A percentile compares a stretch with the other conserved stretches of the same genome.
phyloP scores from a whole-genome alignment of 768 basidiomycete genomes.

The Rhodotorula paludigena region DNA sequence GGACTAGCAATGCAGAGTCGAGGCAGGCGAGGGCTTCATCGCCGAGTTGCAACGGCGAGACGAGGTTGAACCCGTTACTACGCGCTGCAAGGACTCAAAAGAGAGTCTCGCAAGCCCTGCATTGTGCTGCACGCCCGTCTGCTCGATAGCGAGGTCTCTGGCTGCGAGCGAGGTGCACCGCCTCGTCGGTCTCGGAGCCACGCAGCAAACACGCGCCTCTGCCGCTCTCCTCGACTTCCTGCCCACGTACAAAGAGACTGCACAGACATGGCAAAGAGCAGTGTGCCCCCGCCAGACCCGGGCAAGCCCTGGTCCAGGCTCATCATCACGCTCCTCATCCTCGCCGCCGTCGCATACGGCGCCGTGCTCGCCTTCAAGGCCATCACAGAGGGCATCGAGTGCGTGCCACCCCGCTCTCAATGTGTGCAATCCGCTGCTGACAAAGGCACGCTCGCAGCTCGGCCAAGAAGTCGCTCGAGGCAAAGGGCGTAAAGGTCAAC shows the following conservation, averaged over 20 bases:
- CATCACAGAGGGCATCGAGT: conserved; percentile 8
- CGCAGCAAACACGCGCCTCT: too few relatives aligned
- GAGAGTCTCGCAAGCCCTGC: too few relatives aligned
- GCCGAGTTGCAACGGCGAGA: too few relatives aligned
- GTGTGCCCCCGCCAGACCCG: background rate
- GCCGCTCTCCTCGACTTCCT: background rate
- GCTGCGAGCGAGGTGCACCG: too few relatives aligned
- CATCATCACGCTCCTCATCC: conserved; percentile 11
- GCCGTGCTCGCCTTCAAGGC: background rate
- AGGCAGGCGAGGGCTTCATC: background rate
- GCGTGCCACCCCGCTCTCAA: background rate
- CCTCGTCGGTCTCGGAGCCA: background rate
- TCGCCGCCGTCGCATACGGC: background rate
- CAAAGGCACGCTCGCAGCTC: background rate
- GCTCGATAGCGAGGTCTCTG: too few relatives aligned
- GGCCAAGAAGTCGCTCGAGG: conserved; percentile 12
- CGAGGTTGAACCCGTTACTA: too few relatives aligned
- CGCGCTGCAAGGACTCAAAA: too few relatives aligned
- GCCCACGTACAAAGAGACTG: too few relatives aligned
- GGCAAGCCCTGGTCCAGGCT: conserved; percentile 19
- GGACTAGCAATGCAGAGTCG: background rate
- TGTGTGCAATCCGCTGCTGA: background rate
- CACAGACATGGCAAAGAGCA: conserved; percentile 12
- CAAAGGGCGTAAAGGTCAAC: conserved; percentile 13
- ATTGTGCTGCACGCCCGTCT: too few relatives aligned